phyloP scores from a whole-genome alignment of 2,329 filamentous ascomycete species.

The Sphaerulina musiva region DNA sequence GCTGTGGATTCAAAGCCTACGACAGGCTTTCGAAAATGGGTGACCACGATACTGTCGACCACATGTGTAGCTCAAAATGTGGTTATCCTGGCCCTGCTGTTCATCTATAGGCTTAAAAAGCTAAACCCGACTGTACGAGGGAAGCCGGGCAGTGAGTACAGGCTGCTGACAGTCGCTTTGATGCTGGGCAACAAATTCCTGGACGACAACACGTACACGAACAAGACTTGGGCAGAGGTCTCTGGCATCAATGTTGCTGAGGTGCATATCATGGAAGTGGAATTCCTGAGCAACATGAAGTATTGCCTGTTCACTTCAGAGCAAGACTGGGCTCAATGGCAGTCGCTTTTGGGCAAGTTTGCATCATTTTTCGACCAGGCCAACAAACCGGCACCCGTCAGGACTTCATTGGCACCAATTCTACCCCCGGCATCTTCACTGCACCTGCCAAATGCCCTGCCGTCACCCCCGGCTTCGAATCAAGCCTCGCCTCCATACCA shows the following conservation, averaged over 20 bases:
- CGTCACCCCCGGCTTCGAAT: slow-evolving; percentile 47
- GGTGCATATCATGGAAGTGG: slow-evolving; percentile 99
- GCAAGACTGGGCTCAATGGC: slow-evolving; percentile 81
- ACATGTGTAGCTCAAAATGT: slow-evolving; percentile 97
- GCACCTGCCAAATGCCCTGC: slow-evolving; percentile 42
- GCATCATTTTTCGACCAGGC: slow-evolving; percentile 74
- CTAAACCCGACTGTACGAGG: slow-evolving; percentile 84
- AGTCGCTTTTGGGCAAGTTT: slow-evolving; percentile 74
- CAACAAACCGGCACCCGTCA: slow-evolving; percentile 35
- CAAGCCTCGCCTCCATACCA: slow-evolving; percentile 47
- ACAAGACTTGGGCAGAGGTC: slow-evolving; percentile 98
- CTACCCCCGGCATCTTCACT: slow-evolving; percentile 46
- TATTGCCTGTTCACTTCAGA: slow-evolving; percentile 86
- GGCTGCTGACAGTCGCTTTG: slow-evolving; percentile 83
- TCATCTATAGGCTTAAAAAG: slow-evolving; percentile 88
- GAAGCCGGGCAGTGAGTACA: slow-evolving; percentile 86
- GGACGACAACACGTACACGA: slow-evolving; percentile 98
- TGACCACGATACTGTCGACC: slow-evolving; percentile 79
- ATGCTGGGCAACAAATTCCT: slow-evolving; percentile 99
- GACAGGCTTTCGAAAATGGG: slow-evolving; percentile 85
- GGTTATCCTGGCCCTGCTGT: slow-evolving; percentile 78
- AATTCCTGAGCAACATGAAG: slow-evolving; percentile 96
- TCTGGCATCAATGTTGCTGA: slow-evolving; percentile 89
- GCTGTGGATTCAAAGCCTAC: slow-evolving; percentile 68
- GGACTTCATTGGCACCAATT: slow-evolving; percentile 30